Conservation (phyloP, 208 protist species). For the Wallacemonas collosoma region DNA sequence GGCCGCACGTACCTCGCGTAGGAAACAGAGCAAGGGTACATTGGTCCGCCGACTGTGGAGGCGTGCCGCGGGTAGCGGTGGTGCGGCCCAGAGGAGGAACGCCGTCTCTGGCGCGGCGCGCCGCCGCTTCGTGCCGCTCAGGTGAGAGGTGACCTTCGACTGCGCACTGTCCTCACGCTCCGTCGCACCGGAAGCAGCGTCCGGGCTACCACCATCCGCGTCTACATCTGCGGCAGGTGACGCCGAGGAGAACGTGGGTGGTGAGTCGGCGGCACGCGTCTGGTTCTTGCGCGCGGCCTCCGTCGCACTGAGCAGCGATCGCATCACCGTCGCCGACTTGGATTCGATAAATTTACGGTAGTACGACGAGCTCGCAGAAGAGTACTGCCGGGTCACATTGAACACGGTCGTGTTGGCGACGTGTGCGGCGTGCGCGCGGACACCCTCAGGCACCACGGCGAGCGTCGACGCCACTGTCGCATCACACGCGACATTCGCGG, state of each 20-base stretch:
- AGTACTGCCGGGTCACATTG: slow-evolving; percentile 1
- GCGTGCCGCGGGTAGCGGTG: slow-evolving; percentile 23
- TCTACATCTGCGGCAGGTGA: too few species aligned
- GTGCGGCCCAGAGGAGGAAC: slow-evolving; percentile 19
- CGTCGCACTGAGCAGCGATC: slow-evolving; percentile 1
- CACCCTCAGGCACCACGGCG: not conserved
- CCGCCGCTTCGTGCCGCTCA: slow-evolving; percentile 5
- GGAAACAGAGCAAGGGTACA: slow-evolving; percentile 53
- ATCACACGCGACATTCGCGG: not conserved
- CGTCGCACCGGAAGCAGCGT: not conserved
- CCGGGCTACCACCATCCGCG: too few species aligned
- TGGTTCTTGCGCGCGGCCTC: not conserved
- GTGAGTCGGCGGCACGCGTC: not conserved
- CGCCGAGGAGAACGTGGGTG: too few species aligned
- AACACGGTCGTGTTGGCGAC: not conserved
- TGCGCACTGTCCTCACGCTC: not conserved
- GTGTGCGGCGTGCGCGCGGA: not conserved
- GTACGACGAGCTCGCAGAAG: slow-evolving; percentile 1
- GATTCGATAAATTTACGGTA: slow-evolving; percentile 15
- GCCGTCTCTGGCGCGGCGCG: slow-evolving; percentile 1
- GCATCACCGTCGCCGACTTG: slow-evolving; percentile 13
- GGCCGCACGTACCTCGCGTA: slow-evolving; percentile 39
- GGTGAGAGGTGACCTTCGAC: not conserved
- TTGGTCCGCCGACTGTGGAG: slow-evolving; percentile 43
- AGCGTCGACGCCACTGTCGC: not conserved